Evolutionary conservation across 164 flowering plant species (phyloP).

Genomic region (Santalum album): DNA sequence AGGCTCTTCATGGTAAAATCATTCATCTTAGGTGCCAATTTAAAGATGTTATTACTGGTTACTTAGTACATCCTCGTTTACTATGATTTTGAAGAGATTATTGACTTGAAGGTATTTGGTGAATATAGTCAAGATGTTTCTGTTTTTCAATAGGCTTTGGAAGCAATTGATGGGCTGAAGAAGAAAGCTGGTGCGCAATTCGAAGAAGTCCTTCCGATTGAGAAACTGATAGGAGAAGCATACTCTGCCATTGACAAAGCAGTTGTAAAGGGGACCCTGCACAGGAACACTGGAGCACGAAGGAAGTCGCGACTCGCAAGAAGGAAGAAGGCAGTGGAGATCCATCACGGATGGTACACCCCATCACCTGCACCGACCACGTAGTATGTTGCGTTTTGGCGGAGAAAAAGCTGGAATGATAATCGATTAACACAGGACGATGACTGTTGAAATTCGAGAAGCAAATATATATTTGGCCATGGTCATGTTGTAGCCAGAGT

Average conservation of each 20-base stretch:
- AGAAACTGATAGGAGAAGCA: constrained; percentile 86
- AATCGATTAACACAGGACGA: too few species aligned
- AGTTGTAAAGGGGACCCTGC: constrained; percentile 65
- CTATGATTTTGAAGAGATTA: too few species aligned
- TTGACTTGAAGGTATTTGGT: not conserved
- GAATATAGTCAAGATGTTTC: too few species aligned
- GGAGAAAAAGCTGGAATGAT: too few species aligned
- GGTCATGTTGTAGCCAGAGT: too few species aligned
- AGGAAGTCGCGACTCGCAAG: constrained; percentile 93
- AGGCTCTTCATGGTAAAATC: too few species aligned
- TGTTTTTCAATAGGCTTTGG: constrained; percentile 43
- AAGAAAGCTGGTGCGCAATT: constrained; percentile 68
- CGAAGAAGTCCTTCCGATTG: constrained; percentile 64
- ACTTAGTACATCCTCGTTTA: too few species aligned
- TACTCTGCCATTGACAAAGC: constrained; percentile 87
- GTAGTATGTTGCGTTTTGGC: too few species aligned
- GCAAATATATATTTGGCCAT: too few species aligned
- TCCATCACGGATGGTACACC: constrained; percentile 89
- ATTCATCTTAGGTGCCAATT: too few species aligned
- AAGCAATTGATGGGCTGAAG: constrained; percentile 52
- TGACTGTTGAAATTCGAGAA: too few species aligned
- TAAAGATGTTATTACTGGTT: too few species aligned
- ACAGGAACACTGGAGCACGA: constrained; percentile 83
- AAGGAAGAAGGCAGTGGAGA: constrained; percentile 80
- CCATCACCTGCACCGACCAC: constrained; percentile 32